phyloP scores from a whole-genome alignment of 805 yeast species.

The Yarrowia porcina region DNA sequence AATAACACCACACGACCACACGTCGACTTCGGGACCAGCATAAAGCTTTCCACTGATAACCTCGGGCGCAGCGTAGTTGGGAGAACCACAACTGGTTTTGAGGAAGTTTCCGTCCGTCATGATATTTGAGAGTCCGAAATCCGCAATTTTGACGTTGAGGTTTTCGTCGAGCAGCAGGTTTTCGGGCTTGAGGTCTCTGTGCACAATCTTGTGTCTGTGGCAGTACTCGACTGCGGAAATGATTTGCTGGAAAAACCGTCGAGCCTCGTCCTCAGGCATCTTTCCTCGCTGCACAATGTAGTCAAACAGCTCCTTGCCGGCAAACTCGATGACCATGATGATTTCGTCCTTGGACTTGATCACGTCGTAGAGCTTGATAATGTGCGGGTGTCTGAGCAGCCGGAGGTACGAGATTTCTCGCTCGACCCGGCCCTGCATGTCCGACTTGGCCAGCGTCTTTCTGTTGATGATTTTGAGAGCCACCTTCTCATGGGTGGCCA shows the following conservation, averaged over 20 bases:
- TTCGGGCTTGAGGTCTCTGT: slow-evolving; percentile 95
- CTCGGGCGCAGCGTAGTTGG: slow-evolving; percentile 97
- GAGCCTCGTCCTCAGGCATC: slow-evolving; percentile 87
- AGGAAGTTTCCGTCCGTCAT: slow-evolving; percentile 97
- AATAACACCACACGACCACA: slow-evolving; percentile 96
- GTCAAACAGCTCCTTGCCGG: slow-evolving; percentile 94
- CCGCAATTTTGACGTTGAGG: slow-evolving; percentile 91
- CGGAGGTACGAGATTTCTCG: slow-evolving; percentile 88
- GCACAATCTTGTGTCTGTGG: slow-evolving; percentile 94
- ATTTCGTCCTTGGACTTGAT: slow-evolving; percentile 93
- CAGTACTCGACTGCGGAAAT: slow-evolving; percentile 96
- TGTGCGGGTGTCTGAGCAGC: slow-evolving; percentile 89
- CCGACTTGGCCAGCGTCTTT: slow-evolving; percentile 87
- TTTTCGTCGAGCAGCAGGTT: slow-evolving; percentile 84
- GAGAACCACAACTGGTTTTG: slow-evolving; percentile 94
- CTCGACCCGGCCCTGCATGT: slow-evolving; percentile 96
- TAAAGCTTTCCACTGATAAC: slow-evolving; percentile 90
- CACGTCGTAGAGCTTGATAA: slow-evolving; percentile 91
- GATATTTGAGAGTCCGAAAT: slow-evolving; percentile 88
- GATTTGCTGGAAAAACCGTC: slow-evolving; percentile 93
- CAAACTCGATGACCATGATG: slow-evolving; percentile 95
- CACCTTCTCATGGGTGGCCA: slow-evolving; percentile 86
- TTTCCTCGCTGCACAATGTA: slow-evolving; percentile 92
- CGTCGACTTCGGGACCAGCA: slow-evolving; percentile 98
- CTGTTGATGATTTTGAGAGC: slow-evolving; percentile 91